Evolutionary conservation across 768 basidiomycete species (phyloP), one percentile per base, ranked within the genome.

Genomic region (Chalciporus chontae): DNA sequence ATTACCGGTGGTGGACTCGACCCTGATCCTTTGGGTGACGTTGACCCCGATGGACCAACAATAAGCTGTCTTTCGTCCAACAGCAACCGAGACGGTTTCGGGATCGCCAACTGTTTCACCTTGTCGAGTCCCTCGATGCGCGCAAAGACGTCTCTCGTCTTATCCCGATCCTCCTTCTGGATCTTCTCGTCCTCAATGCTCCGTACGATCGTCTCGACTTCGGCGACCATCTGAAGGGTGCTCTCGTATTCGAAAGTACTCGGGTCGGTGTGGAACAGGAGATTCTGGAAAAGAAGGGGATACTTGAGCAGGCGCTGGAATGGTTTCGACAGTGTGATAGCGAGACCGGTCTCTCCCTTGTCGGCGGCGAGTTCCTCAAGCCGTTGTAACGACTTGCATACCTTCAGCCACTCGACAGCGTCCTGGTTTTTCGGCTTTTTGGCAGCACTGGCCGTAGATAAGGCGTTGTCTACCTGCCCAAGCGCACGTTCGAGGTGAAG

Each of bases 101-200:
- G 95, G 23, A 90, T 74, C 38, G 92, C 92, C 39, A 99, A 75
- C 62, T 94, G 93, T 67, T 86, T 85, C 66, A 92, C 93, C 65
- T 90, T 92, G 66, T 97, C 94, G 43, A 99, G 70, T 2, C 95
- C 95, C 51, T 99, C 96, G 26, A 99, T 97, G 8, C 96, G 84
- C 4, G 94, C 96, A 58, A 96, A 90, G 2, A 91, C 87, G 66
- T 99, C 95, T 13, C 95, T 77, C 3, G 94, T 96, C 73, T 87
- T 89, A 70, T 96, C 92, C 27, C 95, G 83, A 65, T 95, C 93
- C 64, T 98, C 95, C 69, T 92, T 91, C 65, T 90, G 87, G 48
- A 93, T 89, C 75, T 98, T 98, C 74, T 99, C 94, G 60, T 97
- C 95, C 68, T 99, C 95, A 48, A 99, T 97, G 53, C 89, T 90